A percentile compares a stretch with the other conserved stretches of the same genome.
These are phyloP conservation scores for Sporothrix euskadiensis DNA, from an alignment of 2,329 filamentous ascomycete genomes.

Conservation along the genomic window DNA sequence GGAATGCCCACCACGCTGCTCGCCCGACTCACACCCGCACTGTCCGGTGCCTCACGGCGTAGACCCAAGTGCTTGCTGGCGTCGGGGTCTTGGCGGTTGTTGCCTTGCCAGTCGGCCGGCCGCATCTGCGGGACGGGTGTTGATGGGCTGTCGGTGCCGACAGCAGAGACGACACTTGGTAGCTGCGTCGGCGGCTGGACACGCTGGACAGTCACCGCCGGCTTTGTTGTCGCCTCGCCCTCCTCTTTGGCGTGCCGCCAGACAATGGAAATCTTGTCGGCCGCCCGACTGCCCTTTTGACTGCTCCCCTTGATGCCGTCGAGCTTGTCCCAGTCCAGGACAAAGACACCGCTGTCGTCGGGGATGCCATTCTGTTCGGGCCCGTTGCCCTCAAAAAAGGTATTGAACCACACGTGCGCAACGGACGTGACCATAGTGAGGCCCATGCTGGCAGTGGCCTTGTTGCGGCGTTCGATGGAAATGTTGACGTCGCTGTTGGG, in stretches of 20 bases:
- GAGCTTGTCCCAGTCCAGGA: constrained; percentile 66
- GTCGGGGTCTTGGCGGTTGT: constrained; percentile 47
- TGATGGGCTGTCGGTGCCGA: constrained; percentile 46
- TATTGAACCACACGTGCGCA: constrained; percentile 96
- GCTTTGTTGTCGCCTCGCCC: constrained; percentile 13
- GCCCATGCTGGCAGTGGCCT: constrained; percentile 72
- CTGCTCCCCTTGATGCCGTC: constrained; percentile 92
- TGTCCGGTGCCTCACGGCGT: constrained; percentile 63
- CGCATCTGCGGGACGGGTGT: constrained; percentile 68
- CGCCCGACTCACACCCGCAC: constrained; percentile 68
- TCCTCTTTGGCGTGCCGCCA: constrained; percentile 60
- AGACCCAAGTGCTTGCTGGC: constrained; percentile 68
- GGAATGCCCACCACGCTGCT: constrained; percentile 61
- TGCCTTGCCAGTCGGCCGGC: constrained; percentile 74
- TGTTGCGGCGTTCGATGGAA: constrained; percentile 82
- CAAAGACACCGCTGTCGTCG: constrained; percentile 64
- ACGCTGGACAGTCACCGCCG: background rate
- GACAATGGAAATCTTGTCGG: constrained; percentile 81
- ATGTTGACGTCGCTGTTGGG: constrained; percentile 87
- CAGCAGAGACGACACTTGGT: background rate
- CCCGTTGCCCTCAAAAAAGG: constrained; percentile 82
- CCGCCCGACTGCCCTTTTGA: constrained; percentile 75
- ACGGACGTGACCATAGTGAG: constrained; percentile 90
- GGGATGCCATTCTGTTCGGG: constrained; percentile 67
- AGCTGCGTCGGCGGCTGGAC: too few species aligned